These are phyloP conservation scores for Citrullus amarus DNA, from an alignment of 306 rosid species.

Conservation along the genomic window DNA sequence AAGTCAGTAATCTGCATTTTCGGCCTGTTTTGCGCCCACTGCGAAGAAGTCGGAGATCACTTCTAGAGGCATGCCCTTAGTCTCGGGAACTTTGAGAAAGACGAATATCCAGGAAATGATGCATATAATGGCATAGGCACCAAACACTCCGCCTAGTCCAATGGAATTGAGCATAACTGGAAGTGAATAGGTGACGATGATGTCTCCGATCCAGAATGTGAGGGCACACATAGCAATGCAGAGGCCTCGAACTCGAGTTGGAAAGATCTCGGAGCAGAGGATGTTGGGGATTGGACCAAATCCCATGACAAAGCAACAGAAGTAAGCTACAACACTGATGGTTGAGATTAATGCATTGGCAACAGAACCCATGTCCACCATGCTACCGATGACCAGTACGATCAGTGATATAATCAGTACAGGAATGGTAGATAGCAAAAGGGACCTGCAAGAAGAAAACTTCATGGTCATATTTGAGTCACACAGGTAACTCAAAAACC, in stretches of 20 bases:
- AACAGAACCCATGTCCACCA: slow-evolving; percentile 19
- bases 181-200: slow-evolving; percentile 26
- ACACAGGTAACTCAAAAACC: not conserved
- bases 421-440: slow-evolving; percentile 22
- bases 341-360: slow-evolving; percentile 25
- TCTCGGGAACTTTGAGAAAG: slow-evolving; percentile 28
- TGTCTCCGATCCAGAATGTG: slow-evolving; percentile 31
- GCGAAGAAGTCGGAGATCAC: slow-evolving; percentile 33
- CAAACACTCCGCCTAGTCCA: slow-evolving; percentile 28
- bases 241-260: slow-evolving; percentile 29
- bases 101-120: slow-evolving; percentile 27
- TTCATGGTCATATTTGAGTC: not conserved
- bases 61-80: slow-evolving; percentile 35
- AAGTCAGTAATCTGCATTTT: not conserved
- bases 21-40: slow-evolving; percentile 25
- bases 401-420: slow-evolving; percentile 20
- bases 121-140: slow-evolving; percentile 25
- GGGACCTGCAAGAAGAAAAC: slow-evolving; percentile 16
- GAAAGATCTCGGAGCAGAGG: slow-evolving; percentile 33
- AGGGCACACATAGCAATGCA: slow-evolving; percentile 36
- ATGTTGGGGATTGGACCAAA: slow-evolving; percentile 37
- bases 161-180: slow-evolving; percentile 27
- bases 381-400: slow-evolving; percentile 21
- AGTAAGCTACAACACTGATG: slow-evolving; percentile 26
- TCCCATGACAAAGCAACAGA: slow-evolving; percentile 31